Evolutionary conservation across 371 early-diverging fungal genomes (phyloP).

Genomic region (Nematocida displodere): DNA sequence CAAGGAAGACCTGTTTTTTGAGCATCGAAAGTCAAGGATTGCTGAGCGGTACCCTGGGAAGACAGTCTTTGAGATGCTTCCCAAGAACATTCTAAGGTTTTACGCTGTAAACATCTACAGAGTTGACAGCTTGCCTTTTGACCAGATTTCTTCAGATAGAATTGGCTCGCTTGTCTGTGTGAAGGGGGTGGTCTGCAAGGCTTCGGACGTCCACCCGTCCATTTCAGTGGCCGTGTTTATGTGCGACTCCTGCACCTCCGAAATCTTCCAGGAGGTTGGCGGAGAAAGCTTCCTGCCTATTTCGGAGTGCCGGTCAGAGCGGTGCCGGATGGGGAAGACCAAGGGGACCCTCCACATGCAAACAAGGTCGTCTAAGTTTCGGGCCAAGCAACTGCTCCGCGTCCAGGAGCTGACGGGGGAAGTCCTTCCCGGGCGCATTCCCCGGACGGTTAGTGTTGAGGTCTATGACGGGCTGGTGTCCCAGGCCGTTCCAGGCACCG

Average conservation of each 20-base stretch:
- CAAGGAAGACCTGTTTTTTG: conserved; percentile 61
- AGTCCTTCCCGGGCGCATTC: conserved; percentile 94
- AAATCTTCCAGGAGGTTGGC: conserved; percentile 85
- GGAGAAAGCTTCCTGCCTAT: conserved; percentile 71
- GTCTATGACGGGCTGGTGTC: conserved; percentile 76
- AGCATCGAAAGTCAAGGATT: conserved; percentile 61
- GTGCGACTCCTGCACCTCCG: conserved; percentile 90
- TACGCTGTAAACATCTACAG: conserved; percentile 51
- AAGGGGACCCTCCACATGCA: conserved; percentile 83
- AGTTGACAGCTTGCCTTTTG: conserved; percentile 65
- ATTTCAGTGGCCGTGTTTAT: conserved; percentile 80
- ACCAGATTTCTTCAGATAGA: conserved; percentile 73
- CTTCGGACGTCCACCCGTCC: conserved; percentile 86
- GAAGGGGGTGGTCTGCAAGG: conserved; percentile 87
- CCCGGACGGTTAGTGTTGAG: conserved; percentile 82
- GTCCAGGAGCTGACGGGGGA: conserved; percentile 72
- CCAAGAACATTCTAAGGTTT: conserved; percentile 58
- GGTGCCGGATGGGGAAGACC: conserved; percentile 74
- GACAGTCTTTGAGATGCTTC: conserved; percentile 55
- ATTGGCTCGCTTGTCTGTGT: conserved; percentile 81
- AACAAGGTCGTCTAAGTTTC: conserved; percentile 83
- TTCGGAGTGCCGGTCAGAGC: conserved; percentile 76
- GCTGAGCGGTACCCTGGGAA: conserved; percentile 62
- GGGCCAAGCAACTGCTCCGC: conserved; percentile 57
- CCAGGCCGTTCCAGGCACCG: conserved; percentile 79